Conservation (phyloP, 1,139 yeast genomes). For the Lodderomyces elongisporus region DNA sequence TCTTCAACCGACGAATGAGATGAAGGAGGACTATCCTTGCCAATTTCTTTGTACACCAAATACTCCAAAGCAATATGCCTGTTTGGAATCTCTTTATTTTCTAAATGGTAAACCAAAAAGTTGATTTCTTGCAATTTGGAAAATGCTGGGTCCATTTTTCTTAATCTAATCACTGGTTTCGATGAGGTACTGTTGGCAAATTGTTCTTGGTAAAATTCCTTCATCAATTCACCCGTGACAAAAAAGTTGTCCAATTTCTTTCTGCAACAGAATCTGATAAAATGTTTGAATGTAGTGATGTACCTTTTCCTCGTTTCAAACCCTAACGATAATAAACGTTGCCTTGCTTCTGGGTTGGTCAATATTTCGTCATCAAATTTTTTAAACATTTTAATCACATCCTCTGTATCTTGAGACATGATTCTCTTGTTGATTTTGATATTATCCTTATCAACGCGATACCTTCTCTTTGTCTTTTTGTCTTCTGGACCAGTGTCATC, state of each 20-base stretch:
- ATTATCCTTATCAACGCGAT: constrained; percentile 15
- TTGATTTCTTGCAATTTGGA: constrained; percentile 16
- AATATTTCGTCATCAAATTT: constrained; percentile 16
- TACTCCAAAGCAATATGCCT: constrained; percentile 15
- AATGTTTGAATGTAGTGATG: constrained; percentile 16
- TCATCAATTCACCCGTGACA: constrained; percentile 17
- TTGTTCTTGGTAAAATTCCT: constrained; percentile 16
- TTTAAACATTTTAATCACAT: constrained; percentile 16
- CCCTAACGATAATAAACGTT: constrained; percentile 13
- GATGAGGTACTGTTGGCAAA: constrained; percentile 12
- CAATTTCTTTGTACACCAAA: constrained; percentile 13
- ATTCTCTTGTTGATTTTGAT: constrained; percentile 16
- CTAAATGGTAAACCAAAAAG: constrained; percentile 15
- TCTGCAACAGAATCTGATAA: constrained; percentile 15
- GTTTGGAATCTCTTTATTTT: constrained; percentile 15
- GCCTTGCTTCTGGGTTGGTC: constrained; percentile 15
- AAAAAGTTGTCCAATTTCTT: constrained; percentile 14
- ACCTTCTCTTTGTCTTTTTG: constrained; percentile 12
- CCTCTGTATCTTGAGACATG: constrained; percentile 16
- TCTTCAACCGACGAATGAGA: constrained; percentile 1
- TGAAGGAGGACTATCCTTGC: constrained; percentile 6
- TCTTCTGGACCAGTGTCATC: constrained; percentile 3
- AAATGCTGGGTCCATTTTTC: constrained; percentile 18
- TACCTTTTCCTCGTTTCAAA: constrained; percentile 17
- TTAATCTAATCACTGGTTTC: constrained; percentile 15